Evolutionary conservation across 2,329 filamentous ascomycete genomes (phyloP).

Genomic region (Cladosporium halotolerans): DNA sequence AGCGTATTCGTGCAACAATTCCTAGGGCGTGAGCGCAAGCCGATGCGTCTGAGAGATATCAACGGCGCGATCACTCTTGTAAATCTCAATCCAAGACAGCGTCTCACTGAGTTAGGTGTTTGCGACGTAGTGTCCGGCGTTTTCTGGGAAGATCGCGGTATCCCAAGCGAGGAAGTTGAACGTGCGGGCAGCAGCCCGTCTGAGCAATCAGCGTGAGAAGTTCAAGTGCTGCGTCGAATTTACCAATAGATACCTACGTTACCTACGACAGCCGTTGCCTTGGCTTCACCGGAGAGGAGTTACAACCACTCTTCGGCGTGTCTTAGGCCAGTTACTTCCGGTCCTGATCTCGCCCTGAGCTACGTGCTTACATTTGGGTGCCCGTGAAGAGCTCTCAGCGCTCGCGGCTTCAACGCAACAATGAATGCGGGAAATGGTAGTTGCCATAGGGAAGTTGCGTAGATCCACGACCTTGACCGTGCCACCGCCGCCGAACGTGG

Average conservation of each 20-base stretch:
- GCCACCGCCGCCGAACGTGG: slow-evolving; percentile 51
- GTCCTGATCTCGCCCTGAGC: slow-evolving; percentile 36
- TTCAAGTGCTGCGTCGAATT: background rate
- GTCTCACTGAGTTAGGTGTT: slow-evolving; percentile 60
- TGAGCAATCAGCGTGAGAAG: background rate
- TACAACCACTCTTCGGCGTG: slow-evolving; percentile 66
- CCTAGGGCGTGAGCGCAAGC: slow-evolving; percentile 60
- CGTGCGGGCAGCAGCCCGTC: slow-evolving; percentile 52
- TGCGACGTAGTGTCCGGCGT: slow-evolving; percentile 61
- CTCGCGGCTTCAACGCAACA: slow-evolving; percentile 58
- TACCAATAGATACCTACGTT: background rate
- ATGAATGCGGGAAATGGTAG: slow-evolving; percentile 59
- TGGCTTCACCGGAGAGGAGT: slow-evolving; percentile 57
- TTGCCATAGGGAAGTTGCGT: slow-evolving; percentile 60
- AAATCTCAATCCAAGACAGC: slow-evolving; percentile 63
- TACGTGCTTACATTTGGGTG: slow-evolving; percentile 55
- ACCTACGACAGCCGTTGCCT: slow-evolving; percentile 61
- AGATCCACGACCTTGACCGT: slow-evolving; percentile 57
- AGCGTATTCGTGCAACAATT: slow-evolving; percentile 39
- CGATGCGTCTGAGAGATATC: slow-evolving; percentile 64
- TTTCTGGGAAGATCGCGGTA: slow-evolving; percentile 48
- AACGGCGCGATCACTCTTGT: slow-evolving; percentile 60
- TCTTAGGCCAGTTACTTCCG: slow-evolving; percentile 17
- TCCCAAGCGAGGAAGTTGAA: slow-evolving; percentile 65
- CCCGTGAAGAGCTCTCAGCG: slow-evolving; percentile 62